Percentiles rank a stretch among this genome's conserved stretches.
Evolutionary conservation across 495 filamentous ascomycete species (phyloP).

Genomic region (Penicillium riverlandense): DNA sequence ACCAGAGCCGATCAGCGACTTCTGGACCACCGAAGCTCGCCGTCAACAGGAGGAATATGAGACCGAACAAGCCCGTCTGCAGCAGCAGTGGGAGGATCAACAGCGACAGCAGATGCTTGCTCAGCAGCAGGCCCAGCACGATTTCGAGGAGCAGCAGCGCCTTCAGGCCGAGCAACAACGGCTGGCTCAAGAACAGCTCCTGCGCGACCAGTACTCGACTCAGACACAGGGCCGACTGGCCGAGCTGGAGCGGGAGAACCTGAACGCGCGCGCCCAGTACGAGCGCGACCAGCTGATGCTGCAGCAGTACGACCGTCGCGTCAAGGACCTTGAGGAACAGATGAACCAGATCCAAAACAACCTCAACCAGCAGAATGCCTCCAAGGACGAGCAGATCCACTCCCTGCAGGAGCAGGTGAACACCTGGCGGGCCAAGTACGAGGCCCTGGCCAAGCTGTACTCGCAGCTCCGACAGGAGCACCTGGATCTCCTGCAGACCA

Average conservation of each 20-base stretch:
- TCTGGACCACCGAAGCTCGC: constrained; percentile 90
- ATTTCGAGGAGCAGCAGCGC: constrained; percentile 94
- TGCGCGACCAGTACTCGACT: constrained; percentile 78
- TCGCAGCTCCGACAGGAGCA: constrained; percentile 94
- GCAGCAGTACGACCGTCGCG: constrained; percentile 88
- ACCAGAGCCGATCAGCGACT: constrained; percentile 92
- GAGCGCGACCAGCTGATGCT: constrained; percentile 95
- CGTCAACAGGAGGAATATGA: constrained; percentile 91
- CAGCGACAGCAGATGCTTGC: constrained; percentile 77
- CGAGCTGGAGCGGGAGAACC: constrained; percentile 88
- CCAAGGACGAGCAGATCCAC: constrained; percentile 90
- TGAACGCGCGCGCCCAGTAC: constrained; percentile 91
- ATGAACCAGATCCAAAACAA: constrained; percentile 74
- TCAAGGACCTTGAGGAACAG: constrained; percentile 89
- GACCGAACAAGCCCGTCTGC: constrained; percentile 80
- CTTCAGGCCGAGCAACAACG: constrained; percentile 82
- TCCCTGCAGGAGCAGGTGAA: constrained; percentile 91
- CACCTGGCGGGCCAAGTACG: constrained; percentile 95
- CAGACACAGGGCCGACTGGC: constrained; percentile 91
- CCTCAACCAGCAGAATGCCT: constrained; percentile 73
- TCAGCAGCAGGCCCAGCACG: constrained; percentile 73
- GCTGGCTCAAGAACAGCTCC: constrained; percentile 80
- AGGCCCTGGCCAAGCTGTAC: constrained; percentile 92
- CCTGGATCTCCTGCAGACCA: constrained; percentile 87
- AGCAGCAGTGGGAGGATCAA: constrained; percentile 68